A percentile compares a stretch with the other conserved stretches of the same genome.
phyloP scores from a whole-genome alignment of 441 rosid genomes.

The Adansonia rubrostipa region DNA sequence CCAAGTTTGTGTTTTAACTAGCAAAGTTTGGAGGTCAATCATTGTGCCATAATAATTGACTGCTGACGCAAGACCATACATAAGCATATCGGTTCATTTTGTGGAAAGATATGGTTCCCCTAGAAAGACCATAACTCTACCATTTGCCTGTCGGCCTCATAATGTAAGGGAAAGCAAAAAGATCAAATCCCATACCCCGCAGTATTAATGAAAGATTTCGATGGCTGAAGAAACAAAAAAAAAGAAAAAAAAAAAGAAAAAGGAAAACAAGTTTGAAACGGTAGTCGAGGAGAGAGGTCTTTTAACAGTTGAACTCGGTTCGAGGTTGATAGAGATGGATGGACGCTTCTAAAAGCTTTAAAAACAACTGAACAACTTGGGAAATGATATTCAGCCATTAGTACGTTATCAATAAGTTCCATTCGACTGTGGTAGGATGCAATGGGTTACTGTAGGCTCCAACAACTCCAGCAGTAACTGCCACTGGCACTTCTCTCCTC shows the following conservation, averaged over 20 bases:
- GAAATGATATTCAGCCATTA: not conserved
- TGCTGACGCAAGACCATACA: slow-evolving; percentile 20
- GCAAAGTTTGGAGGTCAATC: not conserved
- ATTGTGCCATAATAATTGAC: not conserved
- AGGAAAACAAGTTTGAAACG: too few relatives aligned
- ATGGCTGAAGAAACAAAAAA: too few relatives aligned
- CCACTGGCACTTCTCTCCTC: too few relatives aligned
- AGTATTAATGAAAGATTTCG: too few relatives aligned
- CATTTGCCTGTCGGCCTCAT: not conserved
- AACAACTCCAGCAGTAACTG: too few relatives aligned
- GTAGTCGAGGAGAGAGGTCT: too few relatives aligned
- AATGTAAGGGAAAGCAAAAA: too few relatives aligned
- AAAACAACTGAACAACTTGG: not conserved
- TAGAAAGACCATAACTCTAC: not conserved
- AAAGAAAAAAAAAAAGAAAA: too few relatives aligned
- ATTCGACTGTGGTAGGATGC: not conserved
- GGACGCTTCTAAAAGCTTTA: too few relatives aligned
- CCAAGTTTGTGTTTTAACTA: not conserved
- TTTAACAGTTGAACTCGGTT: too few relatives aligned
- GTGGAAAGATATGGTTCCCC: not conserved
- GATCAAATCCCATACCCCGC: too few relatives aligned
- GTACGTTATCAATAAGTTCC: not conserved
- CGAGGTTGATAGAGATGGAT: too few relatives aligned
- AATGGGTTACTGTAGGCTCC: not conserved
- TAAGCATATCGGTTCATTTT: not conserved